phyloP scores from a whole-genome alignment of 2,329 filamentous ascomycete genomes.

The Shiraia sp. region DNA sequence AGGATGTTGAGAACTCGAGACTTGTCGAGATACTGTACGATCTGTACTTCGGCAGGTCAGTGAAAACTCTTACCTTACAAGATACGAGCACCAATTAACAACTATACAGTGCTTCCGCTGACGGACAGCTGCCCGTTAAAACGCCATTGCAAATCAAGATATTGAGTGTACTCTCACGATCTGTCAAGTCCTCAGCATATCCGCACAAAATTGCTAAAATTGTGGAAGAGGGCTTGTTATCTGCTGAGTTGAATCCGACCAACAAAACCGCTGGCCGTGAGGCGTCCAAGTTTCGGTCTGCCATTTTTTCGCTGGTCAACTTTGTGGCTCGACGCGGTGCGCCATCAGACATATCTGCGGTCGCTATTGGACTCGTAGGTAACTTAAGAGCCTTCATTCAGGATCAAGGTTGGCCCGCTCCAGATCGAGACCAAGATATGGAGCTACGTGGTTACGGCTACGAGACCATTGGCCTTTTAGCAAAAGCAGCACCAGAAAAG shows the following conservation, averaged over 20 bases:
- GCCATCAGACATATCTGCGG: constrained; percentile 60
- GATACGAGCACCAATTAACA: not conserved
- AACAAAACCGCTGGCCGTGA: constrained; percentile 66
- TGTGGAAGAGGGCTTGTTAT: constrained; percentile 67
- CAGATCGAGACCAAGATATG: constrained; percentile 59
- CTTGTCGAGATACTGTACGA: constrained; percentile 70
- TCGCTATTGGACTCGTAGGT: constrained; percentile 70
- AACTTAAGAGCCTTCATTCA: constrained; percentile 75
- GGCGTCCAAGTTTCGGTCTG: constrained; percentile 75
- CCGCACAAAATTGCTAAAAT: constrained; percentile 69
- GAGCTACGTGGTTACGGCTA: constrained; percentile 79
- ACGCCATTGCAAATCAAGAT: constrained; percentile 77
- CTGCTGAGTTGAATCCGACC: constrained; percentile 39
- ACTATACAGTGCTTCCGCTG: constrained; percentile 28
- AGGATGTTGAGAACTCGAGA: constrained; percentile 70
- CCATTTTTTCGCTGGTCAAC: constrained; percentile 83
- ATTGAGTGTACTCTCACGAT: constrained; percentile 75
- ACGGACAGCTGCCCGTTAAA: constrained; percentile 54
- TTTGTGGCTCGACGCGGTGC: constrained; percentile 81
- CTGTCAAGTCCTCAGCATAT: constrained; percentile 71
- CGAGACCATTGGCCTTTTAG: constrained; percentile 84
- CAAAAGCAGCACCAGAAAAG: constrained; percentile 65
- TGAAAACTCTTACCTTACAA: not conserved
- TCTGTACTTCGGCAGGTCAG: constrained; percentile 65
- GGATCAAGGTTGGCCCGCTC: constrained; percentile 79